These are phyloP conservation scores for Aristolochia contorta DNA, from an alignment of 164 flowering plant species.

Conservation along the genomic window DNA sequence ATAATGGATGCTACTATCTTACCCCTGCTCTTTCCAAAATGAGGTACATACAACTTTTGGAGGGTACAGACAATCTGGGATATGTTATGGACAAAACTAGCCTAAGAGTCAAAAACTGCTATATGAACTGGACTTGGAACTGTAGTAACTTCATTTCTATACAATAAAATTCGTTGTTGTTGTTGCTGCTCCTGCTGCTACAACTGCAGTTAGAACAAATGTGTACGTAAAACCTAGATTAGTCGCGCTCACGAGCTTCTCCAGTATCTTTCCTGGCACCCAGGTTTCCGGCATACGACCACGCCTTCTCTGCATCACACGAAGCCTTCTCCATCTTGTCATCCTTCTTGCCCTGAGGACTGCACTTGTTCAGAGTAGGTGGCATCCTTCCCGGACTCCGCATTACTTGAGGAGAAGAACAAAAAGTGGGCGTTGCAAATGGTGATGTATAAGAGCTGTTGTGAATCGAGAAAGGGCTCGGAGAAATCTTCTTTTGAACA, in stretches of 20 bases:
- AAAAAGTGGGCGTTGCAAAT: constrained; percentile 29
- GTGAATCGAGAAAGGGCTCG: constrained; percentile 32
- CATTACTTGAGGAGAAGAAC: constrained; percentile 19
- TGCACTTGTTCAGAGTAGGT: constrained; percentile 2
- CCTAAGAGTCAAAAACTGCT: too few relatives aligned
- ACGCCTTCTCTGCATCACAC: constrained; percentile 13
- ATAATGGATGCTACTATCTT: too few relatives aligned
- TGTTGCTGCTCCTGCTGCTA: background rate
- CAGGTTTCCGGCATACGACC: constrained; percentile 25
- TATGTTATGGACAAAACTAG: too few relatives aligned
- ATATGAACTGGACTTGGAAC: too few relatives aligned
- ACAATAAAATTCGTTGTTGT: background rate
- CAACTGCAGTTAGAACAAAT: background rate
- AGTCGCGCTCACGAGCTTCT: constrained; percentile 22
- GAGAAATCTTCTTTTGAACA: constrained; percentile 34
- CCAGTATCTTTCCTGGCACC: constrained; percentile 19
- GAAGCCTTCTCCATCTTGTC: constrained; percentile 16
- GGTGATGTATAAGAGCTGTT: constrained; percentile 34
- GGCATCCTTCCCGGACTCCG: constrained; percentile 26
- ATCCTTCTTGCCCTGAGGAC: constrained; percentile 9
- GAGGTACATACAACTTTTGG: too few relatives aligned
- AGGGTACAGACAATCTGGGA: too few relatives aligned
- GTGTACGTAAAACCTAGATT: background rate
- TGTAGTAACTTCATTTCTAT: background rate
- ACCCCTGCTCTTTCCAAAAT: too few relatives aligned